Base-by-base conservation (phyloP, 768 basidiomycete species). In the Suillus americanus region DNA sequence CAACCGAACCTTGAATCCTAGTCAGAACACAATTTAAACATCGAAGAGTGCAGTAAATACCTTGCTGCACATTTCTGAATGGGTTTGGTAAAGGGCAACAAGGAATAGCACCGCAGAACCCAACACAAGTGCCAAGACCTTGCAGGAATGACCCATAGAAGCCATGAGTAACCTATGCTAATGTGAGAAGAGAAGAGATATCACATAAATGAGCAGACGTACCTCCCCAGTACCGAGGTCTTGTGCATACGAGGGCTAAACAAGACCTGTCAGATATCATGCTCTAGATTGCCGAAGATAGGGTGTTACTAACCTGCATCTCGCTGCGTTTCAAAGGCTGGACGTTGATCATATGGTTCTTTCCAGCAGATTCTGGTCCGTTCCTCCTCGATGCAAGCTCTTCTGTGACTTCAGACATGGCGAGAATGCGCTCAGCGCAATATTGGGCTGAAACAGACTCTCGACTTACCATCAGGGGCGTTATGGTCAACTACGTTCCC, bases 211-310 rank as follows among this genome's bases (percentile, higher is more conserved):
- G 48, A 13, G 35, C 18, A 55, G 43, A 60, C 77, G 23, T 54
- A 86, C 85, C 73, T 87, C 88, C 8, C 75, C 79, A 33, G 85
- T 82, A 50, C 95, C 94, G 50, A 95, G 77, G 75, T 96, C 94
- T 77, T 98, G 95, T 3, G 95, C 87, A 75, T 98, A 97, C 0
- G 92, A 94, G 3, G 92, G 94, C 89, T 97, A 75, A 10, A 57
- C 57, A 61, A 45, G 10, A 43, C 4, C 14, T 8, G 50, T 66
- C 23, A 61, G 12, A 30, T 23, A 35, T 38, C 51, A 18, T 60
- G 48, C 30, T 13, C 13, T 35, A 46, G 30, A 14, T 7, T 45
- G 40, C 6, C 9, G 2, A 30, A 3, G 4, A n/a, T 30, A 25
- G 28, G 30, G 46, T 70, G 81, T 51, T 46, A 88, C 14, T 25